A percentile compares a stretch with the other conserved stretches of the same genome.
Evolutionary conservation across 352 stramenopile genomes (phyloP).

Genomic region (Peronospora farinosa): DNA sequence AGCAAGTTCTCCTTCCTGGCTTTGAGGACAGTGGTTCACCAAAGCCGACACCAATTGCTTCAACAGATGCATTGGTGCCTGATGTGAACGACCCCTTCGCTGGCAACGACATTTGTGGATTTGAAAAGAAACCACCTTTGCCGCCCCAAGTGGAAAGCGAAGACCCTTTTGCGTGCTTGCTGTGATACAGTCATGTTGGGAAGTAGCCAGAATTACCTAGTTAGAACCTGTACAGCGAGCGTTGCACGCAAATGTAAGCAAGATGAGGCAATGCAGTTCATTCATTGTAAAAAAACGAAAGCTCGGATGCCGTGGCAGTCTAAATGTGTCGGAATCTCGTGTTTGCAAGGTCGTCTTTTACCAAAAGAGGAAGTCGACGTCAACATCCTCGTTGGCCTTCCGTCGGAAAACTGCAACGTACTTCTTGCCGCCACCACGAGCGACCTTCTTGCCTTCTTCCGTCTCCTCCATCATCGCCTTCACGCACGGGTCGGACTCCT

Average conservation of each 20-base stretch:
- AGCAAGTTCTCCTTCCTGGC: constrained; percentile 16
- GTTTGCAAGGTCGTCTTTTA: constrained; percentile 18
- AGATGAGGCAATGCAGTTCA: constrained; percentile 26
- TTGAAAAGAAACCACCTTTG: constrained; percentile 35
- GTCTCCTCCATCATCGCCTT: constrained; percentile 94
- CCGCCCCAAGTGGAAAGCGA: constrained; percentile 36
- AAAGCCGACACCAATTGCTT: constrained; percentile 6
- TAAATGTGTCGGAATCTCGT: not conserved
- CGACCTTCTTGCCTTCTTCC: constrained; percentile 98
- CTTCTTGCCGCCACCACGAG: constrained; percentile 84
- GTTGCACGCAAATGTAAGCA: constrained; percentile 17
- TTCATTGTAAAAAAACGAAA: constrained; percentile 17
- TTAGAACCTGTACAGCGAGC: constrained; percentile 14
- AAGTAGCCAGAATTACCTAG: constrained; percentile 7
- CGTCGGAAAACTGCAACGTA: constrained; percentile 80
- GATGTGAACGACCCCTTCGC: constrained; percentile 51
- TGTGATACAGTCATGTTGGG: constrained; percentile 24
- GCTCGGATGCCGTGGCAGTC: not conserved
- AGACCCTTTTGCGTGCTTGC: constrained; percentile 60
- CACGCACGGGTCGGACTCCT: constrained; percentile 89
- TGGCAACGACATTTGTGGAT: constrained; percentile 54
- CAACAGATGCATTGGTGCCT: constrained; percentile 17
- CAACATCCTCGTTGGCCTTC: constrained; percentile 53
- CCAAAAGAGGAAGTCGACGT: constrained; percentile 63
- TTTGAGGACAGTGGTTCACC: constrained; percentile 11